Base-by-base conservation (phyloP, 2,329 filamentous ascomycete species). In the Penicillium olsonii region DNA sequence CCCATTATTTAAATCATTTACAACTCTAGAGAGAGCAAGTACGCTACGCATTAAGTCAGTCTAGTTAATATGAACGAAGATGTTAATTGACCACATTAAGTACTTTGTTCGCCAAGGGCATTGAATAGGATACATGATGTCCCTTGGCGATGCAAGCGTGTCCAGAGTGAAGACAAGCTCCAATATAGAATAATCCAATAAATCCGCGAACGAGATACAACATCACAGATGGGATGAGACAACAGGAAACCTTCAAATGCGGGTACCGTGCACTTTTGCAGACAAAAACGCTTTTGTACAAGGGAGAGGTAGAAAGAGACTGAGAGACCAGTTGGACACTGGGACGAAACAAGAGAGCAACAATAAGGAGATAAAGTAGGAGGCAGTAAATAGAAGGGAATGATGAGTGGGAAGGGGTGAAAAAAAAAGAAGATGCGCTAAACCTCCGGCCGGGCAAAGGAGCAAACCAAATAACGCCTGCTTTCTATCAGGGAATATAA, bases 401-500 rank as follows among this genome's bases (percentile, higher is more conserved):
- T 49, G 37, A 34, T 43, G 34, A 48, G 44, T 44, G 48, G 29
- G 52, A 45, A 42, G 31, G 31, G 40, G 47, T 44, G 29, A 46
- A 48, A 49, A 52, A 22, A 49, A 47, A 50, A 37, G 37, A 52
- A 51, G 49, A 52, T 48, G 66, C 66, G 64, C 68, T 66, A 45
- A 59, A 54, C 63, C 62, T 63, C 66, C 66, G 53, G 47, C 60
- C 57, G 46, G 48, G 50, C 51, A 54, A 61, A 54, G 57, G 54
- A 64, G 55, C 60, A 68, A 62, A 67, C 65, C 63, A 60, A 42
- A 31, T n/a, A 65, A 69, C 69, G 66, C 68, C 66, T 56, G 59
- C 57, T 62, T 66, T 70, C 66, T 69, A 70, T 72, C 54, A 62
- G 62, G 65, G 67, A 68, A 70, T 69, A 68, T 61, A 61, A 54